Evolutionary conservation across 805 yeast genomes (phyloP).

Genomic region (Cyberlindnera amylophila): DNA sequence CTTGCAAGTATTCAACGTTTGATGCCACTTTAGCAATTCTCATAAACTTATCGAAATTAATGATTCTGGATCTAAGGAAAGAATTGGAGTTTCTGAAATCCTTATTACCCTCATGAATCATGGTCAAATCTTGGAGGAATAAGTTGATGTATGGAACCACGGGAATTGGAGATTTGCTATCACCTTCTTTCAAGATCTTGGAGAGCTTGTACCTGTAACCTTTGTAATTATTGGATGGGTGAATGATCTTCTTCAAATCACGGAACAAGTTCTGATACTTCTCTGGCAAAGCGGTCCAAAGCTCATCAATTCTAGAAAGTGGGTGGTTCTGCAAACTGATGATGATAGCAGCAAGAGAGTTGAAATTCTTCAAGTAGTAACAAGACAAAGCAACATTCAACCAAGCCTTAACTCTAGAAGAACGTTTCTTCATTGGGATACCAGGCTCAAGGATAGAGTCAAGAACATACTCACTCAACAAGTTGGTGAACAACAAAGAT

Average conservation of each 20-base stretch:
- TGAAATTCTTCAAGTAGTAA: conserved; percentile 68
- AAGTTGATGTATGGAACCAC: conserved; percentile 74
- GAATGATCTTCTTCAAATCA: conserved; percentile 62
- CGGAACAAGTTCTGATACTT: conserved; percentile 61
- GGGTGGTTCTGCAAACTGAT: conserved; percentile 73
- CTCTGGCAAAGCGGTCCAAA: conserved; percentile 56
- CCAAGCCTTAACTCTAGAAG: conserved; percentile 62
- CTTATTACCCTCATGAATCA: conserved; percentile 78
- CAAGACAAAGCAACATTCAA: conserved; percentile 70
- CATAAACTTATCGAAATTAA: conserved; percentile 71
- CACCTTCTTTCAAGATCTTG: conserved; percentile 44
- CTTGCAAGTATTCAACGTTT: conserved; percentile 65
- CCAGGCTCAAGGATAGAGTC: conserved; percentile 62
- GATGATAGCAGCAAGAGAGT: conserved; percentile 74
- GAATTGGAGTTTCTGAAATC: conserved; percentile 58
- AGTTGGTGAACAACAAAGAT: conserved; percentile 65
- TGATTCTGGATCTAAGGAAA: conserved; percentile 44
- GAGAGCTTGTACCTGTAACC: conserved; percentile 63
- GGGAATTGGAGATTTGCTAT: conserved; percentile 43
- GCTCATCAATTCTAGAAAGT: conserved; percentile 53
- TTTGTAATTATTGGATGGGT: conserved; percentile 69
- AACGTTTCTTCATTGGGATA: conserved; percentile 43
- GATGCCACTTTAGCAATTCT: conserved; percentile 64
- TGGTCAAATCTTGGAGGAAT: conserved; percentile 74
- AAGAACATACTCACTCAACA: conserved; percentile 66